Percentiles rank a stretch among this genome's conserved stretches.
Conservation (phyloP, 257 asterid species). For the Paulownia fortunei region DNA sequence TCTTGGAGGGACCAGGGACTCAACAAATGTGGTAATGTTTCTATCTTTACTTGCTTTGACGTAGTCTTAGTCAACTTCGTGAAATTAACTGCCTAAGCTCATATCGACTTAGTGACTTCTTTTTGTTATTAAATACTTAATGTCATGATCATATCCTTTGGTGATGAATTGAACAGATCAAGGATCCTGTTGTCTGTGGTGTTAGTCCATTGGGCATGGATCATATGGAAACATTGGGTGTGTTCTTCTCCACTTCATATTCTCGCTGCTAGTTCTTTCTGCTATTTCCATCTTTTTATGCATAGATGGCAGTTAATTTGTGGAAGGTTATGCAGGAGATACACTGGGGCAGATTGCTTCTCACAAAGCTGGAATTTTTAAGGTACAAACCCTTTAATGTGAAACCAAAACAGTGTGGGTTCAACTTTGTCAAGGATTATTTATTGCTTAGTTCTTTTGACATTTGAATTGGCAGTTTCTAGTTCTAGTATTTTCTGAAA, state of each 20-base stretch:
- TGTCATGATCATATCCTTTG: conserved; percentile 19
- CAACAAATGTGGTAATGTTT: conserved; percentile 86
- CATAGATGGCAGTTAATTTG: conserved; percentile 18
- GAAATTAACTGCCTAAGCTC: not conserved
- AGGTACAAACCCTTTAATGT: conserved; percentile 52
- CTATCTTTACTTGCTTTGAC: not conserved
- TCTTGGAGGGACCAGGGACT: conserved; percentile 88
- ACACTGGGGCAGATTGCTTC: conserved; percentile 80
- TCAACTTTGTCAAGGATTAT: conserved; percentile 31
- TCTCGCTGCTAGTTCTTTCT: conserved; percentile 4
- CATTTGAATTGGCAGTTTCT: conserved; percentile 43
- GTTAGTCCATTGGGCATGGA: conserved; percentile 93
- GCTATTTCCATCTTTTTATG: conserved; percentile 4
- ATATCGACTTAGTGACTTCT: too few species aligned
- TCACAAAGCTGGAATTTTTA: conserved; percentile 92
- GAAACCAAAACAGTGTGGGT: conserved; percentile 22
- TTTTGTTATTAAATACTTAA: conserved; percentile 22
- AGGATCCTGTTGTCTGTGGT: conserved; percentile 89
- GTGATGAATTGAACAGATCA: conserved; percentile 55
- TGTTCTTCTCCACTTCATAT: conserved; percentile 27
- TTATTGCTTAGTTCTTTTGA: conserved; percentile 33
- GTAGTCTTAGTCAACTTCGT: conserved; percentile 25
- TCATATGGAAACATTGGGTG: conserved; percentile 91
- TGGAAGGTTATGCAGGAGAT: conserved; percentile 54
- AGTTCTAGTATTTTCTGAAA: conserved; percentile 53